A percentile compares a stretch with the other conserved stretches of the same genome.
Conservation (phyloP, 2,329 filamentous ascomycete species). For the Fusarium sp. region DNA sequence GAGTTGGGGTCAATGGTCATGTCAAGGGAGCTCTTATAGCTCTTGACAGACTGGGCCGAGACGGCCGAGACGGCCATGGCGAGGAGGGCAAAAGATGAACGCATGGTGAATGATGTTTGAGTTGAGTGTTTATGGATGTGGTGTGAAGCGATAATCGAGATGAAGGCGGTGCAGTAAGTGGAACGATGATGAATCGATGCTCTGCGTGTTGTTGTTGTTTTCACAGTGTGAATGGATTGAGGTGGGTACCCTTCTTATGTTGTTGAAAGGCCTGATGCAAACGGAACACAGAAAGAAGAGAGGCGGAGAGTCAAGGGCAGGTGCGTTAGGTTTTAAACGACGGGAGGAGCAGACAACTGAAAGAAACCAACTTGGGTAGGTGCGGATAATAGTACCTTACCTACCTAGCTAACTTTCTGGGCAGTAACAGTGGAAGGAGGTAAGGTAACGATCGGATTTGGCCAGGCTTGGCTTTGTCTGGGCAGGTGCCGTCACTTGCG, state of each 20-base stretch:
- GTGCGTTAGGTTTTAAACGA: slow-evolving; percentile 39
- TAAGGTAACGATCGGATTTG: slow-evolving; percentile 39
- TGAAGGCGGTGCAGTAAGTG: slow-evolving; percentile 19
- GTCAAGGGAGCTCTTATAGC: slow-evolving; percentile 57
- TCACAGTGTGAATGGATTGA: not conserved
- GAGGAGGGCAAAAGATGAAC: slow-evolving; percentile 53
- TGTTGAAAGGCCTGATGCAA: slow-evolving; percentile 11
- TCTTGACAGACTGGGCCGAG: slow-evolving; percentile 53
- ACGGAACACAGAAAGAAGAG: slow-evolving; percentile 21
- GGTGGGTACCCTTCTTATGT: slow-evolving; percentile 28
- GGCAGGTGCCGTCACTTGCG: slow-evolving; percentile 31
- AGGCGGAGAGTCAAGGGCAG: slow-evolving; percentile 25
- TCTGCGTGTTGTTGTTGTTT: slow-evolving; percentile 19
- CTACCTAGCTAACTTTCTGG: not conserved
- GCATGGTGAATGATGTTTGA: slow-evolving; percentile 52
- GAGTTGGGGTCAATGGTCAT: slow-evolving; percentile 55
- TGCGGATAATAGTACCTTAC: not conserved
- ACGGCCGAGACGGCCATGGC: slow-evolving; percentile 58
- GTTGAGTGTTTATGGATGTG: slow-evolving; percentile 15
- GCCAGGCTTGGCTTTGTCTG: slow-evolving; percentile 39
- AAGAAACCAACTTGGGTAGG: slow-evolving; percentile 17
- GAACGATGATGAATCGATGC: slow-evolving; percentile 41
- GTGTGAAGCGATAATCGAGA: slow-evolving; percentile 10
- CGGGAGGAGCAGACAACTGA: slow-evolving; percentile 18
- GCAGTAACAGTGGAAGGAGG: no score